phyloP scores from a whole-genome alignment of 148 eudicot genomes.

The Vaccinium myrtillus region DNA sequence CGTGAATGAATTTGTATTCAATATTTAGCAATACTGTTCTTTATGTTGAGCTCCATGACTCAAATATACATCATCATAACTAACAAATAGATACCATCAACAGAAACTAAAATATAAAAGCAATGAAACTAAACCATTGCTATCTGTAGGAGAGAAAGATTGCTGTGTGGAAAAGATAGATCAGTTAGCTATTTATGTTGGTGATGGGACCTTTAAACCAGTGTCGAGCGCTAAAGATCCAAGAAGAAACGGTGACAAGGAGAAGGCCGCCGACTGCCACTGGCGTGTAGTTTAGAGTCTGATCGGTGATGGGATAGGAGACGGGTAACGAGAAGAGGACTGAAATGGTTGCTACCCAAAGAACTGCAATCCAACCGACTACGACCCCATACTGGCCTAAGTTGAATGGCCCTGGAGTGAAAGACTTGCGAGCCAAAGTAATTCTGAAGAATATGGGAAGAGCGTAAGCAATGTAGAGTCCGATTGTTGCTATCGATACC shows the following conservation, averaged over 20 bases:
- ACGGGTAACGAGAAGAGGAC: constrained; percentile 87
- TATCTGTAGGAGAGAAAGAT: background rate
- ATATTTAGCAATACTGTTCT: background rate
- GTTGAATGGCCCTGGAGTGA: constrained; percentile 80
- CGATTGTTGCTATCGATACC: constrained; percentile 91
- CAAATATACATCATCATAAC: background rate
- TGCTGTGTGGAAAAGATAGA: background rate
- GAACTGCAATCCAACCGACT: constrained; percentile 81
- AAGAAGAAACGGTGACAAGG: constrained; percentile 49
- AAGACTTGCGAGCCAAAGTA: constrained; percentile 83
- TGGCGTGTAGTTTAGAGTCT: constrained; percentile 91
- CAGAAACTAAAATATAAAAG: background rate
- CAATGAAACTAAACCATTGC: background rate
- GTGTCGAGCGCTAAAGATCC: constrained; percentile 68
- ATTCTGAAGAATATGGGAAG: constrained; percentile 85
- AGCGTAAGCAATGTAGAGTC: constrained; percentile 90
- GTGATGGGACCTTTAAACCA: constrained; percentile 93
- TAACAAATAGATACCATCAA: background rate
- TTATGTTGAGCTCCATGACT: background rate
- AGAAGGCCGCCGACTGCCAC: constrained; percentile 89
- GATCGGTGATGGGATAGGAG: constrained; percentile 61
- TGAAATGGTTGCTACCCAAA: constrained; percentile 78
- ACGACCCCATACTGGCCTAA: constrained; percentile 69
- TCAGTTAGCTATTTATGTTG: constrained; percentile 43
- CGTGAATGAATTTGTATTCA: background rate